Evolutionary conservation across 2,329 filamentous ascomycete species (phyloP), one percentile per base, ranked within the genome.

Genomic region (Colletotrichum neosansevieriae): DNA sequence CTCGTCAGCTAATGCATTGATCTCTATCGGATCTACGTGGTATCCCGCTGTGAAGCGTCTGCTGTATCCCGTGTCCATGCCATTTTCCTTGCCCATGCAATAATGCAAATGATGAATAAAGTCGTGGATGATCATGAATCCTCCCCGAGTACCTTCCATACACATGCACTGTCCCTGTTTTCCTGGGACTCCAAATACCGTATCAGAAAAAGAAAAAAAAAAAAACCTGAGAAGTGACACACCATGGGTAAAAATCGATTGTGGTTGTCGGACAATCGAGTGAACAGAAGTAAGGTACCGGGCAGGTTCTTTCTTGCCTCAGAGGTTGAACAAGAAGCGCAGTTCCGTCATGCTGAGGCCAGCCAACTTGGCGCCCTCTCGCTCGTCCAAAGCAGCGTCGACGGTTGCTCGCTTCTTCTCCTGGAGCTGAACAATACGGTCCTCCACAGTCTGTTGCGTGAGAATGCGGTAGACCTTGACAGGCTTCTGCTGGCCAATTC

Each of bases 381-480:
- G 86, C 79, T 97, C 93, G 73, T 96, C 92, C 21, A 98, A 85
- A 1, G 94, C 94, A 10, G 89, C 86, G 69, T 93, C 90, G 42
- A 97, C 93, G 42, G 97, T 82, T 49, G 87, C 84, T 21, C 91
- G 88, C 82, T 97, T 98, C 77, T 88, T 85, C 58, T 94, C 88
- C 76, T 97, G 94, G 15, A 97, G 81, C 24, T 84, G 85, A 36
- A 95, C 82, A 71, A 98, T 97, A 7, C 94, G 89, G 75, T 97
- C 94, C 78, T 98, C 94, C 1, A 98, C 92, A 0, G 94, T 97
- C 6, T 88, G 85, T 73, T 89, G 78, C 7, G 95, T 88, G 3
- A 97, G 81, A 24, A 97, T 87, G 4, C 93, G 90, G 76, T 97
- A 94, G 1, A 98, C 91, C 63, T 89, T 86, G 4, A 97, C 94